Evolutionary conservation across 2,329 filamentous ascomycete genomes (phyloP).

Genomic region (Microdochium nivale): DNA sequence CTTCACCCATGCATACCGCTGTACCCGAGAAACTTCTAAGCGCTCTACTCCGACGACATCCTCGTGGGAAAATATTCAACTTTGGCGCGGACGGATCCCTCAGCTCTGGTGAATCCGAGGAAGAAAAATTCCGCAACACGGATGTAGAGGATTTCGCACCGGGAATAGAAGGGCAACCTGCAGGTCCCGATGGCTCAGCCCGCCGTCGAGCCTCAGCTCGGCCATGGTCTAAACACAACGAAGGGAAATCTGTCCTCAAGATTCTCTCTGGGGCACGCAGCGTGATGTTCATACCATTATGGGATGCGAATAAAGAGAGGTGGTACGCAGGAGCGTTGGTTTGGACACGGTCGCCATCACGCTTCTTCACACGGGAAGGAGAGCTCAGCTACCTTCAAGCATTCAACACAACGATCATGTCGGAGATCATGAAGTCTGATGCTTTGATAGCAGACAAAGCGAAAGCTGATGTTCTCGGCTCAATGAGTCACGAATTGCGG

Average conservation of each 20-base stretch:
- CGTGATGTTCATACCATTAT: slow-evolving; percentile 37
- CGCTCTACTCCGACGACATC: background rate
- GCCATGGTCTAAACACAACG: slow-evolving; percentile 1
- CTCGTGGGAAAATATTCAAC: background rate
- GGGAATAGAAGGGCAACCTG: background rate
- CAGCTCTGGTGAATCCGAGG: background rate
- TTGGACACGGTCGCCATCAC: slow-evolving; percentile 34
- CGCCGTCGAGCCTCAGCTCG: background rate
- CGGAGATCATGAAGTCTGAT: slow-evolving; percentile 33
- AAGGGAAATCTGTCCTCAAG: slow-evolving; percentile 15
- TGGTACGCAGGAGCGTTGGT: slow-evolving; percentile 42
- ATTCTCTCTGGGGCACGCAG: slow-evolving; percentile 34
- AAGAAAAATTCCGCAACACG: background rate
- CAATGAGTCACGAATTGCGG: slow-evolving; percentile 52
- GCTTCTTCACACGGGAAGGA: slow-evolving; percentile 33
- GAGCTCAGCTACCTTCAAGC: slow-evolving; percentile 43
- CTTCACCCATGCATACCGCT: background rate
- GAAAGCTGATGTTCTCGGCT: slow-evolving; percentile 41
- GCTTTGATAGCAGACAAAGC: slow-evolving; percentile 25
- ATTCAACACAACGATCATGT: slow-evolving; percentile 46
- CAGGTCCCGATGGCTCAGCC: background rate
- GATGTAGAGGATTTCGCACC: background rate
- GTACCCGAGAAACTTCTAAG: background rate
- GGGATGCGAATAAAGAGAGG: slow-evolving; percentile 33
- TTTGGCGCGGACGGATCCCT: background rate